Evolutionary conservation across 176 grass and related monocot species (phyloP).

Genomic region (bread wheat (Triticum aestivum)): DNA sequence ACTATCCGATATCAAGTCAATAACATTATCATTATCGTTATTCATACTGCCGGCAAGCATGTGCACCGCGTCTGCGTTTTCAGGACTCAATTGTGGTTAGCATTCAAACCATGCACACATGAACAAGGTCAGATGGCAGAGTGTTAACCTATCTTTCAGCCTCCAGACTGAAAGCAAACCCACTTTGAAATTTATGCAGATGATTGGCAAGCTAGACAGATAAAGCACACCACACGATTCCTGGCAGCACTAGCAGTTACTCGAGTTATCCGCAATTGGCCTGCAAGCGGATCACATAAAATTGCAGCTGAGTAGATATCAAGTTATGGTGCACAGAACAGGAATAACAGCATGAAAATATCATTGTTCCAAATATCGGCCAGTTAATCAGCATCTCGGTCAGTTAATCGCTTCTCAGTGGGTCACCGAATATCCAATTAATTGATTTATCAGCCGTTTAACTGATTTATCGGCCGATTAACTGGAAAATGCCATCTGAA

Average conservation of each 20-base stretch:
- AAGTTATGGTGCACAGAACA: not conserved
- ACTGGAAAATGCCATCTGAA: too few relatives aligned
- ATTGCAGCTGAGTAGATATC: slow-evolving; percentile 15
- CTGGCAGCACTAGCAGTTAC: not conserved
- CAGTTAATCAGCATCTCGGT: too few relatives aligned
- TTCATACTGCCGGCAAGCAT: slow-evolving; percentile 40
- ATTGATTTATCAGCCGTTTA: too few relatives aligned
- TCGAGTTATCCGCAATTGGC: slow-evolving; percentile 9
- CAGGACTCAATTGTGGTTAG: slow-evolving; percentile 4
- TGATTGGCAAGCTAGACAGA: slow-evolving; percentile 17
- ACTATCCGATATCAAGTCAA: slow-evolving; percentile 54
- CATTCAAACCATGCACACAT: slow-evolving; percentile 2
- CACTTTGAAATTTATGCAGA: not conserved
- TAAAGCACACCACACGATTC: not conserved
- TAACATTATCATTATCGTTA: not conserved
- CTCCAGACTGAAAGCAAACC: slow-evolving; percentile 6
- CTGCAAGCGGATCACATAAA: slow-evolving; percentile 30
- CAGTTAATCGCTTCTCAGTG: too few relatives aligned
- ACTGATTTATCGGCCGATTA: too few relatives aligned
- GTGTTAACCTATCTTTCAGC: not conserved
- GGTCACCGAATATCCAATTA: too few relatives aligned
- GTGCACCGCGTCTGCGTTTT: not conserved
- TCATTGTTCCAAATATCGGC: not conserved
- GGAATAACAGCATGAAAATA: not conserved
- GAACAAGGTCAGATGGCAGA: slow-evolving; percentile 15